Percentiles rank a stretch among this genome's conserved stretches.
phyloP scores from a whole-genome alignment of 768 basidiomycete genomes.

The Amanita pallidorosea region DNA sequence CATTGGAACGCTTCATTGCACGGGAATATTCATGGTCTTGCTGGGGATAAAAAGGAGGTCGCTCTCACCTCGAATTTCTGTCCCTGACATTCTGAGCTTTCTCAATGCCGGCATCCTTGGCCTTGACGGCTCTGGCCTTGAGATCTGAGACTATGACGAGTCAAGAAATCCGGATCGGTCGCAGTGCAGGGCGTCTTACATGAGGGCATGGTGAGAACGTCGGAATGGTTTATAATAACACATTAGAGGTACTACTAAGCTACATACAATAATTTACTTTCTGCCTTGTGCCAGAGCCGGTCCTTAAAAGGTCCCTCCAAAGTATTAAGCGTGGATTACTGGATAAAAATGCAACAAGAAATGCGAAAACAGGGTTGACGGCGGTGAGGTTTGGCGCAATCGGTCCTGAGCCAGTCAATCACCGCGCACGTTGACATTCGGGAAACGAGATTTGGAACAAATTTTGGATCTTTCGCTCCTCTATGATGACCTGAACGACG shows the following conservation, averaged over 20 bases:
- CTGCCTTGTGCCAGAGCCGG: background rate
- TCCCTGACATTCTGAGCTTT: conserved; percentile 47
- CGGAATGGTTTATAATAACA: background rate
- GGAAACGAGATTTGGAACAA: conserved; percentile 33
- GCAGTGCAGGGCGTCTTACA: conserved; percentile 14
- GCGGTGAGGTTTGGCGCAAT: background rate
- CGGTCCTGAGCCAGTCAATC: conserved; percentile 7
- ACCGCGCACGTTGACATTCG: conserved; percentile 29
- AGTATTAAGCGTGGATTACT: background rate
- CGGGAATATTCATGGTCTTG: background rate
- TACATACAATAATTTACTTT: conserved; percentile 3
- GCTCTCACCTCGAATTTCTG: conserved; percentile 34
- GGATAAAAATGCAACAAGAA: background rate
- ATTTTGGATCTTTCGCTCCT: conserved; percentile 34
- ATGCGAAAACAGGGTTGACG: background rate
- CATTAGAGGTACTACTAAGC: background rate
- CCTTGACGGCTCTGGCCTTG: conserved; percentile 52
- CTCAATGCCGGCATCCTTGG: conserved; percentile 43
- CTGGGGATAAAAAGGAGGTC: background rate
- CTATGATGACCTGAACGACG: conserved; percentile 23
- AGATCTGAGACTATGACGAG: conserved; percentile 44
- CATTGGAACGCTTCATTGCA: conserved; percentile 36
- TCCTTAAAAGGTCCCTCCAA: background rate
- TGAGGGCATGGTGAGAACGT: conserved; percentile 19
- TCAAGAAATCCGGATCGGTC: too few species aligned